phyloP scores from a whole-genome alignment of 257 asterid species.

The Ilex asprella region DNA sequence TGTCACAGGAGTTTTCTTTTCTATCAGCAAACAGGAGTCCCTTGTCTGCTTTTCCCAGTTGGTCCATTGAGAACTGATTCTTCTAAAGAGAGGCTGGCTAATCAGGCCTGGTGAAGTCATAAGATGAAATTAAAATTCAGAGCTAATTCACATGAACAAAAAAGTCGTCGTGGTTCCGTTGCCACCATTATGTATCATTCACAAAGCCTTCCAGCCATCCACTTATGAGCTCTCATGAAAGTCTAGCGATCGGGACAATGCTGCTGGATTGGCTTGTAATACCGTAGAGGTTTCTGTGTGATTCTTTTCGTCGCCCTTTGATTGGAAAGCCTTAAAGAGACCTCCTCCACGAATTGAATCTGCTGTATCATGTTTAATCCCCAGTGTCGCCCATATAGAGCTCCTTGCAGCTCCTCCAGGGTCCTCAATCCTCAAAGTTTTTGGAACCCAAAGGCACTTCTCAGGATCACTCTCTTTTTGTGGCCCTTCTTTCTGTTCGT shows the following conservation, averaged over 20 bases:
- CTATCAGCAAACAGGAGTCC: too few relatives aligned
- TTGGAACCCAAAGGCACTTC: conserved; percentile 41
- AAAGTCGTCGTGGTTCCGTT: not conserved
- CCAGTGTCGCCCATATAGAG: conserved; percentile 55
- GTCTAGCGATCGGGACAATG: conserved; percentile 59
- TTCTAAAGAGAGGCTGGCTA: too few relatives aligned
- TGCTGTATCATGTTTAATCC: conserved; percentile 34
- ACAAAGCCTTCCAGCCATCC: conserved; percentile 6
- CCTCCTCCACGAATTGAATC: conserved; percentile 19
- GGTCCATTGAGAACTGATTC: too few relatives aligned
- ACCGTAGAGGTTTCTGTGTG: not conserved
- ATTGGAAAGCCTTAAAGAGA: conserved; percentile 20
- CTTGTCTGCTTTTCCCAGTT: too few relatives aligned
- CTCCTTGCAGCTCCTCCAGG: conserved; percentile 59
- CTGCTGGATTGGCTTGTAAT: conserved; percentile 41
- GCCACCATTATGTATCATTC: conserved; percentile 6
- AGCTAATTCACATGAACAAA: not conserved
- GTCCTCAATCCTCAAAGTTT: conserved; percentile 47
- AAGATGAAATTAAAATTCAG: too few relatives aligned
- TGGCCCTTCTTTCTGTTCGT: conserved; percentile 10
- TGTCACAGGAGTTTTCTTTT: too few relatives aligned
- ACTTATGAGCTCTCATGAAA: conserved; percentile 59
- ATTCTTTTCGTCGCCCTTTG: not conserved
- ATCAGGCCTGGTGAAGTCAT: too few relatives aligned
- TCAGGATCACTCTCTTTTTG: conserved; percentile 24